Percentiles rank a stretch among this genome's conserved stretches.
These are phyloP conservation scores for Aspergillus sclerotialis DNA, from an alignment of 2,329 filamentous ascomycete species.

Conservation along the genomic window DNA sequence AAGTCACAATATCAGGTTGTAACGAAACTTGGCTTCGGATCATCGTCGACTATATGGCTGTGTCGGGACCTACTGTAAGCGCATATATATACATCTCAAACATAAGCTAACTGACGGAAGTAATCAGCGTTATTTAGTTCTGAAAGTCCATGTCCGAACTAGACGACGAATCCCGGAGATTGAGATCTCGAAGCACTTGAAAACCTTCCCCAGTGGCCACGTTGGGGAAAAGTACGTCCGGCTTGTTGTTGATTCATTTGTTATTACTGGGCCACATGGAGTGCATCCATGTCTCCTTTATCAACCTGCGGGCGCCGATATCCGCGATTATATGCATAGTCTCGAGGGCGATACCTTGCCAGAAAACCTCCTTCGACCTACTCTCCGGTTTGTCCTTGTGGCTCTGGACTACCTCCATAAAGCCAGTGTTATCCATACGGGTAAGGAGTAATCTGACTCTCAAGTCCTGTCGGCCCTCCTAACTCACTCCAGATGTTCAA, in stretches of 20 bases:
- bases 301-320: constrained; percentile 12
- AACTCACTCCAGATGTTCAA: constrained; percentile 25
- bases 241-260: constrained; percentile 19
- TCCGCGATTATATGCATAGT: constrained; percentile 14
- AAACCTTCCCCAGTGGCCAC: constrained; percentile 11
- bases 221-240: constrained; percentile 16
- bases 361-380: constrained; percentile 16
- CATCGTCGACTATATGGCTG: constrained; percentile 18
- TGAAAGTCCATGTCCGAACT: constrained; percentile 12
- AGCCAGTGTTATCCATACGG: constrained; percentile 54
- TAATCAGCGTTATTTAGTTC: constrained; percentile 8
- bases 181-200: constrained; percentile 18
- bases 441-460: constrained; percentile 6
- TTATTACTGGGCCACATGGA: constrained; percentile 17
- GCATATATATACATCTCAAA: constrained; percentile 1
- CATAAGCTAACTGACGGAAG: constrained; percentile 5
- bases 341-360: constrained; percentile 15
- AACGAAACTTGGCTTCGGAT: constrained; percentile 18
- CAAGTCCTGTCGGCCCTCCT: not conserved
- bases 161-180: constrained; percentile 13
- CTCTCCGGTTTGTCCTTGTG: constrained; percentile 73
- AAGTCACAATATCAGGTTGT: constrained; percentile 14
- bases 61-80: constrained; percentile 12
- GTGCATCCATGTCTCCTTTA: constrained; percentile 19
- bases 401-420: constrained; percentile 84